Evolutionary conservation across 2,329 filamentous ascomycete species (phyloP), one percentile per base, ranked within the genome.

Genomic region (Stachybotrys echinatus): DNA sequence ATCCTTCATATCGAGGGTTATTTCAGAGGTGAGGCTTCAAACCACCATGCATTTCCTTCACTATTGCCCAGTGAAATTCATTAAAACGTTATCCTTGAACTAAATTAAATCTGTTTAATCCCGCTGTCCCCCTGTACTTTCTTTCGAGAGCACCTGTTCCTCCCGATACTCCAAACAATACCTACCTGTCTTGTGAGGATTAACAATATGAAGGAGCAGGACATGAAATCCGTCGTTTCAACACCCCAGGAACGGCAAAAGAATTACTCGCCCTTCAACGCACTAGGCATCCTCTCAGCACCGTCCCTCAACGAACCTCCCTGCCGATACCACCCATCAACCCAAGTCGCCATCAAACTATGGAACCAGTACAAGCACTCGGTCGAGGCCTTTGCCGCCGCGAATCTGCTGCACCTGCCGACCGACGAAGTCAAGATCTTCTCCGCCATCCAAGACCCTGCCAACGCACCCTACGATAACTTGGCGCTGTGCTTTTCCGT

Each of bases 401-500:
- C 18, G 23, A 60, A 69, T 50, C 37, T 66, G 10, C 23, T 64
- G 3, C 60, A 68, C 48, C 23, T 66, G 2, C 58, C 65, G 4
- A 61, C 63, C 18, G 54, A 65, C 18, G 61, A 73, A 50, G 49
- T 66, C 12, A 48, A 53, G 6, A 40, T 69, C 4, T 70, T 65
- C 47, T 67, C 65, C 0, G 64, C 59, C 3, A 58, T 65, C 6
- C 55, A 61, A 18, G 54, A 67, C 21, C 66, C 67, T 1, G 46
- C 31, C 0, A 50, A 50, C 2, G 64, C 65, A 0, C 51, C 60
- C 0, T 48, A 53, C 0, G 66, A 68, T 3, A 51, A 51, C 1
- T 8, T 68, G 6, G 73, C 73, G 0, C 58, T 76, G 5, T 71
- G 71, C 51, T 76, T 72, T 48, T 63, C 71, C 50, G 74, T 83